phyloP scores from a whole-genome alignment of 495 filamentous ascomycete species.

The Lasiosphaeria hispida region DNA sequence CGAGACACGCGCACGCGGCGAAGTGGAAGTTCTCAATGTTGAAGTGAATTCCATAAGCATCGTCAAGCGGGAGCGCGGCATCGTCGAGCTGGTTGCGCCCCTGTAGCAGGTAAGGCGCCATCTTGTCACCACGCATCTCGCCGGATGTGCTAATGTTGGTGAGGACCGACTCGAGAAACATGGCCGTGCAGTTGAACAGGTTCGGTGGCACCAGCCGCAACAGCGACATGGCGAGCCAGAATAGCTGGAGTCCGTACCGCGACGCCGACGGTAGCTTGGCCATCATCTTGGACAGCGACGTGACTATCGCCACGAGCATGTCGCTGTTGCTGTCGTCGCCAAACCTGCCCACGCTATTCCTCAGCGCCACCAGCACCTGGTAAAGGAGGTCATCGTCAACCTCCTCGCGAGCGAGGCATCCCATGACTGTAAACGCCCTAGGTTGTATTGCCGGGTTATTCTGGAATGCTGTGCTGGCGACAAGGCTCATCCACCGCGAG shows the following conservation, averaged over 20 bases:
- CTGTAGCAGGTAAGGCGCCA: conserved; percentile 55
- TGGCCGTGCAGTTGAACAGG: conserved; percentile 60
- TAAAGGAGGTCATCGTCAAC: conserved; percentile 68
- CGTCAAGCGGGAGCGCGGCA: conserved; percentile 55
- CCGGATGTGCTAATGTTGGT: conserved; percentile 56
- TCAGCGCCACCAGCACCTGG: conserved; percentile 63
- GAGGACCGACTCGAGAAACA: conserved; percentile 60
- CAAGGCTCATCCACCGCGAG: conserved; percentile 68
- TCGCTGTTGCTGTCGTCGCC: conserved; percentile 58
- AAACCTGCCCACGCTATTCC: conserved; percentile 58
- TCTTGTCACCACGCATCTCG: conserved; percentile 55
- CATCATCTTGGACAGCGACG: conserved; percentile 66
- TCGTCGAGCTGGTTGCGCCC: conserved; percentile 57
- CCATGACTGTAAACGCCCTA: conserved; percentile 66
- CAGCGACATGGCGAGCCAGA: conserved; percentile 66
- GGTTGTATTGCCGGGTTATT: conserved; percentile 68
- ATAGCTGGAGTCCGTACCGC: conserved; percentile 64
- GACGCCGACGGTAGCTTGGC: conserved; percentile 60
- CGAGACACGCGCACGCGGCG: conserved; percentile 58
- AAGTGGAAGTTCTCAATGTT: conserved; percentile 62
- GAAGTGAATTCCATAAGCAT: conserved; percentile 61
- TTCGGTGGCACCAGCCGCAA: conserved; percentile 57
- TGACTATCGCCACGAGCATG: conserved; percentile 65
- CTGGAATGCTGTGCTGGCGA: conserved; percentile 68
- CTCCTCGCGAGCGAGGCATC: conserved; percentile 63